Evolutionary conservation across 768 basidiomycete genomes (phyloP).

Genomic region (Candolleomyces eurysporus): DNA sequence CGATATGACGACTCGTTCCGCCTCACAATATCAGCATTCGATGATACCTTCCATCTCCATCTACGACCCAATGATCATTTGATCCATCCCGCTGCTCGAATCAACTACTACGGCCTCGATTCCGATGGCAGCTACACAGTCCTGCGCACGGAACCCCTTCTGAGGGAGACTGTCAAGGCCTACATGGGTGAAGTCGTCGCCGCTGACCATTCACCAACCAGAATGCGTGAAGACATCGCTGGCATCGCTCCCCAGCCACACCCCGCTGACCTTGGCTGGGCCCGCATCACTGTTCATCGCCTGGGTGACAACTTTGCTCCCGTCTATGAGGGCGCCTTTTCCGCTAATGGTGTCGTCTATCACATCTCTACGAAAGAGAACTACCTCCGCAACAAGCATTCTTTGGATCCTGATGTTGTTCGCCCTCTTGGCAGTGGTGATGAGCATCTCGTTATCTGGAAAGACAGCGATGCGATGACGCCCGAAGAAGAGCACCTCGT

Average conservation of each 20-base stretch:
- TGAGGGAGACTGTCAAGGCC: conserved; percentile 60
- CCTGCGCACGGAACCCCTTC: conserved; percentile 57
- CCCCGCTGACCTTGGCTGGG: conserved; percentile 65
- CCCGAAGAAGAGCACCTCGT: conserved; percentile 45
- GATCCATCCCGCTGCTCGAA: conserved; percentile 73
- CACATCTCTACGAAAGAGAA: conserved; percentile 71
- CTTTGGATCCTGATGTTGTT: conserved; percentile 47
- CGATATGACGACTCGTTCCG: conserved; percentile 71
- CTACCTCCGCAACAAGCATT: conserved; percentile 61
- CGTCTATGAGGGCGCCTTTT: conserved; percentile 75
- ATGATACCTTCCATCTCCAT: conserved; percentile 67
- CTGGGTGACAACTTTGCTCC: conserved; percentile 58
- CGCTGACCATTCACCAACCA: conserved; percentile 45
- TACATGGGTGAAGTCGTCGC: conserved; percentile 77
- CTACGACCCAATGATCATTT: conserved; percentile 77
- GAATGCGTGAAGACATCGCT: conserved; percentile 64
- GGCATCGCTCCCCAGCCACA: conserved; percentile 45
- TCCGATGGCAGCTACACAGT: conserved; percentile 50
- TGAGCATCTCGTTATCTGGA: conserved; percentile 66
- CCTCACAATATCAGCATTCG: conserved; percentile 64
- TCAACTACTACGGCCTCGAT: conserved; percentile 58
- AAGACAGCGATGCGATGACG: conserved; percentile 67
- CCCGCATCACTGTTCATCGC: conserved; percentile 71
- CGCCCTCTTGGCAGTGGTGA: conserved; percentile 31
- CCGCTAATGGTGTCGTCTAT: conserved; percentile 61